Percentiles rank a stretch among this genome's conserved stretches.
Conservation (phyloP, 768 basidiomycete species). For the Boletus tylopilopsis region DNA sequence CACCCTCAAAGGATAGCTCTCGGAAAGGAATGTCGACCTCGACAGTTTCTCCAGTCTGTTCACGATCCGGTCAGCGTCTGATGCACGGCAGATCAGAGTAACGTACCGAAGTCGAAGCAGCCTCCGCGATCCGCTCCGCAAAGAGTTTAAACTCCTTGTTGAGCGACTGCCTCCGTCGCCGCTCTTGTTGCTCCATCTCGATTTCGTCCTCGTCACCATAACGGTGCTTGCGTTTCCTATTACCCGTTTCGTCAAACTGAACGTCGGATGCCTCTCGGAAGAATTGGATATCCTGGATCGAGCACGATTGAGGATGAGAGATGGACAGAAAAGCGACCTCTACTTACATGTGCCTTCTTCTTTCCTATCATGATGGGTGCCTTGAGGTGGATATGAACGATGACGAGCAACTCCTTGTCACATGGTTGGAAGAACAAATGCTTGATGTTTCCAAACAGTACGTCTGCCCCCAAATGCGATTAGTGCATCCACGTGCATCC, state of each 20-base stretch:
- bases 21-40: slow-evolving; percentile 97
- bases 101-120: slow-evolving; percentile 70
- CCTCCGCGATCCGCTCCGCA: slow-evolving; percentile 88
- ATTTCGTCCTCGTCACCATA: slow-evolving; percentile 99
- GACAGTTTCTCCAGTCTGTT: slow-evolving; percentile 75
- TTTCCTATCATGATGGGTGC: slow-evolving; percentile 98
- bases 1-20: slow-evolving; percentile 95
- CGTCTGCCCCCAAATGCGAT: slow-evolving; percentile 47
- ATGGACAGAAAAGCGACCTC: not conserved
- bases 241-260: slow-evolving; percentile 99
- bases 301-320: not conserved
- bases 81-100: not conserved
- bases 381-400: slow-evolving; percentile 90
- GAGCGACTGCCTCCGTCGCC: slow-evolving; percentile 80
- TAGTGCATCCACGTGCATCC: not conserved
- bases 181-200: slow-evolving; percentile 96
- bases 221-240: slow-evolving; percentile 92
- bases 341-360: slow-evolving; percentile 88
- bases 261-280: slow-evolving; percentile 97
- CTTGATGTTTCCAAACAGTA: slow-evolving; percentile 95
- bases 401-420: slow-evolving; percentile 90
- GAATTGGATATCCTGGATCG: slow-evolving; percentile 87
- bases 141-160: slow-evolving; percentile 96
- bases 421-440: slow-evolving; percentile 99
- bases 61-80: not conserved